Base-by-base conservation (phyloP, 2,329 filamentous ascomycete species). In the Ophiocordyceps camponoti-saundersi region DNA sequence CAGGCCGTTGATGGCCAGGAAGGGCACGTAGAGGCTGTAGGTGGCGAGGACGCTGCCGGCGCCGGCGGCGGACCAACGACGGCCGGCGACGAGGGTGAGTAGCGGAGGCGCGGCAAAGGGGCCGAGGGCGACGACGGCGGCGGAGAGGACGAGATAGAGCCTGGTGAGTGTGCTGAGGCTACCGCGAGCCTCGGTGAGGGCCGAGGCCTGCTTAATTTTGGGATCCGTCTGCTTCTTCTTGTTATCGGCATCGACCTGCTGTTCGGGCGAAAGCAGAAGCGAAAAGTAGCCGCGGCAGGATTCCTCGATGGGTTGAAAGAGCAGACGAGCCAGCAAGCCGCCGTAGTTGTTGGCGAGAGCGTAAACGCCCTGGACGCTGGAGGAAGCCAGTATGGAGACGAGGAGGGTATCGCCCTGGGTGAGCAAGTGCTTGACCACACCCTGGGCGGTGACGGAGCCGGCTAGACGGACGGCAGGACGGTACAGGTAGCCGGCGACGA, bases 271-370 rank as follows among this genome's bases (percentile, higher is more conserved):
- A 21, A 95, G 77, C 1, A 95, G 69, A 32, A 83, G 83, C 46
- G 87, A 89, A 50, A 96, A 95, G 59, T 95, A 80, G 58, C 82
- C 88, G 39, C 93, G 82, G 52, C 84, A 89, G 60, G 83, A 90
- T 64, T 98, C 93, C 63, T 98, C 92, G 49, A 98, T 79, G 8
- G 92, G 93, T 57, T 96, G 92, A 61, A 98, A 90, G 45, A 98
- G 68, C 52, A 96, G 77, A 3, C 92, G 78, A 0, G 92, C 92
- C 26, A 94, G 68, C 0, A 98, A 75, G 2, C 89, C 85, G 21
- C 92, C 92, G 60, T 92, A 98, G 63, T 96, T 98, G 56, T 88
- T 88, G 46, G 90, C 92, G 6, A 98, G 73, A 0, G 89, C 87
- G 59, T 96, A 98, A 34, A 87, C 80, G 15, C 92, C 92, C 66